Percentiles rank a stretch among this genome's conserved stretches.
These are phyloP conservation scores for Nicotiana knightiana DNA, from an alignment of 257 asterid genomes.

Conservation along the genomic window DNA sequence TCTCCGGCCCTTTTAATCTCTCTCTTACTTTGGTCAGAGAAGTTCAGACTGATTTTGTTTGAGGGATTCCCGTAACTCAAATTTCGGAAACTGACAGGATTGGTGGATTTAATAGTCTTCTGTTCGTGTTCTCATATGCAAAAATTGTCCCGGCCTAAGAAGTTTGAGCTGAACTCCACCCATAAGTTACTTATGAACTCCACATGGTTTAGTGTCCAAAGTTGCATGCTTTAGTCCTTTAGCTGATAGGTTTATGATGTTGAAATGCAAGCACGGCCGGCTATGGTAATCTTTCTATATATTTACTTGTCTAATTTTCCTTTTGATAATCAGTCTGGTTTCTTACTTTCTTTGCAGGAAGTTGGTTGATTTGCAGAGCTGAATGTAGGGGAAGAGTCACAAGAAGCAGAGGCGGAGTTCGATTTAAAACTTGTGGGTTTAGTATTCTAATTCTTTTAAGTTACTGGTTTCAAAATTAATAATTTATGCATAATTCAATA, in stretches of 20 bases:
- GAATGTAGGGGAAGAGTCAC: too few species aligned
- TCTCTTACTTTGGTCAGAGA: conserved; percentile 4
- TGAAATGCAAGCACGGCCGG: too few species aligned
- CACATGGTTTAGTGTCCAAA: too few species aligned
- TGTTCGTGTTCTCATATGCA: conserved; percentile 21
- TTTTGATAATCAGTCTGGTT: neutral
- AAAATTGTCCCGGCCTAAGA: conserved; percentile 24
- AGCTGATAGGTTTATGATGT: too few species aligned
- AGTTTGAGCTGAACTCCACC: neutral
- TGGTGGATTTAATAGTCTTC: conserved; percentile 19
- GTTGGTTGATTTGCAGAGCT: too few species aligned
- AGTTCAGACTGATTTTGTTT: neutral
- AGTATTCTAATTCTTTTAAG: too few species aligned
- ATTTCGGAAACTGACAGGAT: conserved; percentile 12
- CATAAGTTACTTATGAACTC: too few species aligned
- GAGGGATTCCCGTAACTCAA: conserved; percentile 25
- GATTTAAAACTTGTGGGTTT: too few species aligned
- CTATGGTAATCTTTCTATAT: neutral
- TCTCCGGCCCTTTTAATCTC: conserved; percentile 28
- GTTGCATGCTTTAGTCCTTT: too few species aligned
- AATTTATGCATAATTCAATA: too few species aligned
- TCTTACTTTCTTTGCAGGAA: too few species aligned
- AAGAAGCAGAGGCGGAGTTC: neutral
- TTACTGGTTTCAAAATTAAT: too few species aligned
- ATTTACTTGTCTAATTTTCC: neutral